Evolutionary conservation across 2,329 filamentous ascomycete species (phyloP).

Genomic region (Gnomoniopsis smithogilvyi): DNA sequence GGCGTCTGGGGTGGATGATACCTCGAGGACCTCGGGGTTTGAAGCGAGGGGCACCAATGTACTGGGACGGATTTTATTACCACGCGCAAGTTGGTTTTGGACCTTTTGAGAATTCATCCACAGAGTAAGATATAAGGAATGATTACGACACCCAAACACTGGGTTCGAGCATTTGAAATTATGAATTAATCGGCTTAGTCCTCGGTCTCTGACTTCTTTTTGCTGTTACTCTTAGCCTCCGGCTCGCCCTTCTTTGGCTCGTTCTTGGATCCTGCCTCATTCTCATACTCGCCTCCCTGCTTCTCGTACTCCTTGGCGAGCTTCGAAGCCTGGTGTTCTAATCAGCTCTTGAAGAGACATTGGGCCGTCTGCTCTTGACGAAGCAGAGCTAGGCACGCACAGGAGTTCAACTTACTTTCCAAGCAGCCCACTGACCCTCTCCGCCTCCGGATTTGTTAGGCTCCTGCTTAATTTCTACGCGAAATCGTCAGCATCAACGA

Average conservation of each 20-base stretch:
- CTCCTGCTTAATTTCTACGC: slow-evolving; percentile 37
- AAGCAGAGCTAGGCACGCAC: neutral
- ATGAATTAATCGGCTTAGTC: slow-evolving; percentile 6
- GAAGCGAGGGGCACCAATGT: neutral
- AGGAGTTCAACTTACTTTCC: slow-evolving; percentile 28
- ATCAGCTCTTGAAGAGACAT: neutral
- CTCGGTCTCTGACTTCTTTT: slow-evolving; percentile 14
- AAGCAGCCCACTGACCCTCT: slow-evolving; percentile 35
- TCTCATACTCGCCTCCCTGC: slow-evolving; percentile 37
- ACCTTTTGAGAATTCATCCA: neutral
- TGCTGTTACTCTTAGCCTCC: slow-evolving; percentile 16
- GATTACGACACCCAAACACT: neutral
- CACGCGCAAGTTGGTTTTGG: neutral
- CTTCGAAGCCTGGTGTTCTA: slow-evolving; percentile 28
- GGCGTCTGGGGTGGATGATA: no score
- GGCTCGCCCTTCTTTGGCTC: slow-evolving; percentile 20
- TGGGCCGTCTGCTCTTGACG: neutral
- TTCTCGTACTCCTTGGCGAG: slow-evolving; percentile 40
- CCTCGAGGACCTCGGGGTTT: no score
- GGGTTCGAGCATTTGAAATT: neutral
- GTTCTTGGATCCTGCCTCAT: slow-evolving; percentile 38
- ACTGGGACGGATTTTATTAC: neutral
- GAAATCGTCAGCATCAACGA: neutral
- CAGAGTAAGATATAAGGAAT: neutral
- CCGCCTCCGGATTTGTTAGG: slow-evolving; percentile 39